A percentile compares a stretch with the other conserved stretches of the same genome.
Evolutionary conservation across 164 flowering plant species (phyloP).

Genomic region (Nymphaea colorata): DNA sequence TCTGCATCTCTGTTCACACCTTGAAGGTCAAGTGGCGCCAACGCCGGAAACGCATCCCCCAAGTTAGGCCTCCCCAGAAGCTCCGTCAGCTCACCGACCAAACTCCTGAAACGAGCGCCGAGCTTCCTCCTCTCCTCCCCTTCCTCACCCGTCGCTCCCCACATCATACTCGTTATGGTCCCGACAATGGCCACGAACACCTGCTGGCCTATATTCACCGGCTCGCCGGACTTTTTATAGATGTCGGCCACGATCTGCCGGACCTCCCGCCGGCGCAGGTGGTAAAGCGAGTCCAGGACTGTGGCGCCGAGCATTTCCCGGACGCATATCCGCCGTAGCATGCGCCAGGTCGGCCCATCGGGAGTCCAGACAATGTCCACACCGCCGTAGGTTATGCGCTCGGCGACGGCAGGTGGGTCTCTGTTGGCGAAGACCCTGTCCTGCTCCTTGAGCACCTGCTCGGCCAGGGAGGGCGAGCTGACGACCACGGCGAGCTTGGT

Average conservation of each 20-base stretch:
- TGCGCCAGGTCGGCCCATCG: conserved; percentile 33
- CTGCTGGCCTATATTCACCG: conserved; percentile 34
- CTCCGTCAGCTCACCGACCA: conserved; percentile 21
- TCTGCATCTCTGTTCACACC: conserved; percentile 24
- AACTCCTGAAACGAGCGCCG: conserved; percentile 27
- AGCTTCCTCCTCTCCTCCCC: conserved; percentile 13
- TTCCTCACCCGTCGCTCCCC: conserved; percentile 38
- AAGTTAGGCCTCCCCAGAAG: conserved; percentile 35
- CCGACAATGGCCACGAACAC: conserved; percentile 28
- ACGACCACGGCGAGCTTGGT: conserved; percentile 23
- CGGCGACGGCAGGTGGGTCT: conserved; percentile 25
- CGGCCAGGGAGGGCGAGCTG: conserved; percentile 26
- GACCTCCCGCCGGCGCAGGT: conserved; percentile 24
- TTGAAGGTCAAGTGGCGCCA: conserved; percentile 43
- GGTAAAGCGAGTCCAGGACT: conserved; percentile 25
- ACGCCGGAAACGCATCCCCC: conserved; percentile 38
- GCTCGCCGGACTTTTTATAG: conserved; percentile 13
- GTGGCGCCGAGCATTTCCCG: conserved; percentile 23
- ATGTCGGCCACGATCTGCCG: conserved; percentile 13
- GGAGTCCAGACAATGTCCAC: conserved; percentile 26
- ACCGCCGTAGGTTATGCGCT: conserved; percentile 24
- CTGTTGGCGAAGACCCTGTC: conserved; percentile 36
- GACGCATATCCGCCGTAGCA: conserved; percentile 34
- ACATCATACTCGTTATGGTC: conserved; percentile 35
- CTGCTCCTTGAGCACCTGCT: conserved; percentile 29